Conservation (phyloP, 2,329 filamentous ascomycete genomes). For the Hirsutella rhossiliensis region DNA sequence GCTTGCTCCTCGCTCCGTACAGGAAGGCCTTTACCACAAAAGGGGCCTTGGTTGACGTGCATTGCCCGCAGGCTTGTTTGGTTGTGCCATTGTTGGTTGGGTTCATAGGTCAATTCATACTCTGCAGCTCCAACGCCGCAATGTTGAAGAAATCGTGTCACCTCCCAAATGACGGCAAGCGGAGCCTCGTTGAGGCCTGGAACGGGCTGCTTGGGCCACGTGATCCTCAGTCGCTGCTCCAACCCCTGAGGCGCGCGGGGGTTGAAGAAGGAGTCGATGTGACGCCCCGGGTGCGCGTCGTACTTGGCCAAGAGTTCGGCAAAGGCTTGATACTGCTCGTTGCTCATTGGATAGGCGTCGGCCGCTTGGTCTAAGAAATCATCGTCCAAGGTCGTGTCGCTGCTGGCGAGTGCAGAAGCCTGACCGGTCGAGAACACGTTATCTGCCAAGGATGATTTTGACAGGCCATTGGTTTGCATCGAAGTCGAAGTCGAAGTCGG, state of each 20-base stretch:
- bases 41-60: constrained; percentile 25
- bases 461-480: not conserved
- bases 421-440: not conserved
- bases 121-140: constrained; percentile 28
- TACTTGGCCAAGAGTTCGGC: constrained; percentile 5
- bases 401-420: not conserved
- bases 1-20: constrained; percentile 28
- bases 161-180: constrained; percentile 39
- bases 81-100: constrained; percentile 24
- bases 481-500: not conserved
- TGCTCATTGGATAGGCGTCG: constrained; percentile 2
- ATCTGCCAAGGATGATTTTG: not conserved
- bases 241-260: constrained; percentile 1
- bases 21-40: constrained; percentile 34
- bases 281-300: not conserved
- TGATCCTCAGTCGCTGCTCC: constrained; percentile 16
- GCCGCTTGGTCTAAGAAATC: not conserved
- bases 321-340: constrained; percentile 3
- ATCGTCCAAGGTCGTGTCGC: not conserved
- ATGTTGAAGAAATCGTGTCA: constrained; percentile 32
- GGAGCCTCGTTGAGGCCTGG: constrained; percentile 29
- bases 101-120: constrained; percentile 22
- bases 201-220: constrained; percentile 29
- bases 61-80: constrained; percentile 29
- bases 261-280: not conserved